A percentile compares a stretch with the other conserved stretches of the same genome.
Evolutionary conservation across 768 basidiomycete genomes (phyloP).

Genomic region (Termitomyces sp.): DNA sequence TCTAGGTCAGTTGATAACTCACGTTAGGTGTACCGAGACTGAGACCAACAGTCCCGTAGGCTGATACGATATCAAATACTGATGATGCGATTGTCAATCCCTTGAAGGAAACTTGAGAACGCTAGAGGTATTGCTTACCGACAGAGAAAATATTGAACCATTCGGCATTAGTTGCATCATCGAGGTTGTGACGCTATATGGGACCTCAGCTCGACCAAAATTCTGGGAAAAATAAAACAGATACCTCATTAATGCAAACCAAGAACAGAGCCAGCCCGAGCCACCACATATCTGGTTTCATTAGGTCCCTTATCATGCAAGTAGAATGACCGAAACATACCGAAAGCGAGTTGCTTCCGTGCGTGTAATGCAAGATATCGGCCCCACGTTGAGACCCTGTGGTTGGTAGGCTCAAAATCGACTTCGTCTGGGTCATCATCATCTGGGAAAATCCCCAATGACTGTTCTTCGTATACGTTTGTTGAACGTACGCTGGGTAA

Average conservation of each 20-base stretch:
- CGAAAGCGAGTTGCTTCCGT: slow-evolving; percentile 86
- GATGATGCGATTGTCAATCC: slow-evolving; percentile 19
- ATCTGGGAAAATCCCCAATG: slow-evolving; percentile 70
- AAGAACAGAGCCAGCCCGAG: slow-evolving; percentile 79
- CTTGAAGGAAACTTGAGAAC: background rate
- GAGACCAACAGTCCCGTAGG: slow-evolving; percentile 86
- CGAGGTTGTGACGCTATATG: slow-evolving; percentile 52
- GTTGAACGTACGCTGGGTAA: slow-evolving; percentile 75
- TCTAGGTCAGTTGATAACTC: slow-evolving; percentile 17
- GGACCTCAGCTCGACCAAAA: background rate
- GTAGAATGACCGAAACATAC: slow-evolving; percentile 32
- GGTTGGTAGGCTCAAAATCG: slow-evolving; percentile 37
- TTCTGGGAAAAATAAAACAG: slow-evolving; percentile 9
- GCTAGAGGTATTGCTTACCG: slow-evolving; percentile 35
- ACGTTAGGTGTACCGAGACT: slow-evolving; percentile 85
- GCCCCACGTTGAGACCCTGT: slow-evolving; percentile 64
- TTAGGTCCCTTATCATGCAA: background rate
- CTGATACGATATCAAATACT: slow-evolving; percentile 88
- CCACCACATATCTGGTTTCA: slow-evolving; percentile 91
- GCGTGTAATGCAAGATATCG: slow-evolving; percentile 79
- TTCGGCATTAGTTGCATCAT: slow-evolving; percentile 40
- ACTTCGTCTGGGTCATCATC: slow-evolving; percentile 47
- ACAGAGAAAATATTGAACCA: slow-evolving; percentile 89
- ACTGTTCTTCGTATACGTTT: slow-evolving; percentile 91
- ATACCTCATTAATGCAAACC: slow-evolving; percentile 89